Evolutionary conservation across 495 filamentous ascomycete species (phyloP), one percentile per base, ranked within the genome.

Genomic region (Aspergillus kassunensis): DNA sequence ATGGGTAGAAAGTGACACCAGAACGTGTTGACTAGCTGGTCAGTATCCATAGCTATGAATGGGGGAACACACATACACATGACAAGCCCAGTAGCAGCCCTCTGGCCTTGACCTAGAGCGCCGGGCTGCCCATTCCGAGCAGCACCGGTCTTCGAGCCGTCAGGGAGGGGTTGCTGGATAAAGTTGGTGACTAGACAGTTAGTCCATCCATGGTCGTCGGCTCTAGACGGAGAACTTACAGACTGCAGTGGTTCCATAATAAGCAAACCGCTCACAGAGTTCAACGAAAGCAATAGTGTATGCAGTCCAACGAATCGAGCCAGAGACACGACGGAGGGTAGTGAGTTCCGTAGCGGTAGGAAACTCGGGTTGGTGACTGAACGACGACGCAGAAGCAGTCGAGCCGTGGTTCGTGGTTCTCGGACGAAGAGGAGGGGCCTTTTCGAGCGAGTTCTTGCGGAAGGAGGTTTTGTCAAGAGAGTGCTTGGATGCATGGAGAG

Each of bases 251-350:
- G 84, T 86, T 45, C 87, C 87, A 64, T 89, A 90, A 71, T 87
- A 90, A 3, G 83, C 84, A 66, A 89, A 88, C 21, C 87, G 82
- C 72, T 91, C 87, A 67, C 81, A 86, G 45, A 89, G 65, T 66
- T 91, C 87, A 39, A 88, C 79, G 56, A 89, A 83, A 18, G 82
- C 86, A 51, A 91, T 76, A 20, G 83, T 84, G 61, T 82, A 90
- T 2, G 79, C 78, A 19, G 68, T 77, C 72, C 72, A 83, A 18
- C 80, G 84, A 23, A 91, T 76, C 31, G 72, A 76, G 42, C 79
- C 87, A 21, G 86, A 70, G 2, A 91, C 74, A 44, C 87, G 81
- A 20, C 77, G 81, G 3, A 91, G 75, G 7, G 78, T 82, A 0
- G 61, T 55, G 33, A 84, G 60, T 42, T 91, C 70, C 27, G 83